phyloP scores from a whole-genome alignment of 345 rosid species.

The Pistacia vera region DNA sequence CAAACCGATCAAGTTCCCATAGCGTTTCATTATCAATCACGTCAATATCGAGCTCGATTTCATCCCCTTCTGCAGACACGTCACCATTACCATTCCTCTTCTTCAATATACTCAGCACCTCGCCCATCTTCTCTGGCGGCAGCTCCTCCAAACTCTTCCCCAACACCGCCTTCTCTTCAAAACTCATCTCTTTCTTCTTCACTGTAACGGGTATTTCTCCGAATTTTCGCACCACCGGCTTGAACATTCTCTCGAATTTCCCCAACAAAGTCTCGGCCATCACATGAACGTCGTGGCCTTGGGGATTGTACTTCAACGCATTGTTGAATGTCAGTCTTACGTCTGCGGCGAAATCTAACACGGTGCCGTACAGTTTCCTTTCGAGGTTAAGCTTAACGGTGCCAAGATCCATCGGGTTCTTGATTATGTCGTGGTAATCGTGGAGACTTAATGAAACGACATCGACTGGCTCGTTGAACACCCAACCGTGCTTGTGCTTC shows the following conservation, averaged over 20 bases:
- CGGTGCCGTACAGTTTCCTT: slow-evolving; percentile 32
- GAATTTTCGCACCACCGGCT: background rate
- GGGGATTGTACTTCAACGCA: slow-evolving; percentile 53
- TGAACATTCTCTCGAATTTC: slow-evolving; percentile 36
- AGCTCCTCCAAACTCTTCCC: slow-evolving; percentile 38
- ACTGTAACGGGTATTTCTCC: background rate
- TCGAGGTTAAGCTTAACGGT: slow-evolving; percentile 42
- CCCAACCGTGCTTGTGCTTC: slow-evolving; percentile 52
- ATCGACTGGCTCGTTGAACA: slow-evolving; percentile 54
- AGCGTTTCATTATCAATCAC: slow-evolving; percentile 39
- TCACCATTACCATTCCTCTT: slow-evolving; percentile 35
- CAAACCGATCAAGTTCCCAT: slow-evolving; percentile 50
- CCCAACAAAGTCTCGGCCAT: slow-evolving; percentile 41
- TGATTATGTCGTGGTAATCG: slow-evolving; percentile 48
- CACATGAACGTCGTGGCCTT: slow-evolving; percentile 40
- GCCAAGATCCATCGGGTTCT: slow-evolving; percentile 66
- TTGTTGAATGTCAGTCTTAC: slow-evolving; percentile 61
- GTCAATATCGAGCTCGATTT: slow-evolving; percentile 47
- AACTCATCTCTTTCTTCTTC: slow-evolving; percentile 44
- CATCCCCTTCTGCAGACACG: slow-evolving; percentile 34
- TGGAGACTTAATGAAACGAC: slow-evolving; percentile 35
- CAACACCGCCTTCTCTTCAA: slow-evolving; percentile 42
- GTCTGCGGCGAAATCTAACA: slow-evolving; percentile 43
- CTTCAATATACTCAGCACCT: slow-evolving; percentile 35
- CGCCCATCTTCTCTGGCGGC: slow-evolving; percentile 44